These are phyloP conservation scores for Fusarium sp. DNA, from an alignment of 2,329 filamentous ascomycete genomes.

Conservation along the genomic window DNA sequence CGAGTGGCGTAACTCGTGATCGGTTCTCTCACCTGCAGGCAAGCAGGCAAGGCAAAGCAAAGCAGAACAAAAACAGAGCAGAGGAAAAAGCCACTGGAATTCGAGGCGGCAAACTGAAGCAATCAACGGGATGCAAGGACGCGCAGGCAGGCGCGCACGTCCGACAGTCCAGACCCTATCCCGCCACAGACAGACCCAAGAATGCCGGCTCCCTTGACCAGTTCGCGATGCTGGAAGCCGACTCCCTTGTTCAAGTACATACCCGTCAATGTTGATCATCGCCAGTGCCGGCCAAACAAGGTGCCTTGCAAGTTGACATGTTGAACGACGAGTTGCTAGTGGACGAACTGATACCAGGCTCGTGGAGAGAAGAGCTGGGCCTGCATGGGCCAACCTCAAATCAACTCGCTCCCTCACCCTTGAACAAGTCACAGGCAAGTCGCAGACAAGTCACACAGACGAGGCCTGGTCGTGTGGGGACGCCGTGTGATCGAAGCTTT, in stretches of 20 bases:
- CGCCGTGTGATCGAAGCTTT: conserved; percentile 39
- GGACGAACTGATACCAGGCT: conserved; percentile 28
- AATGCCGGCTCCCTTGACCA: conserved; percentile 27
- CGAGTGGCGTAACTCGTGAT: conserved; percentile 34
- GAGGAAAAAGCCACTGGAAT: conserved; percentile 29
- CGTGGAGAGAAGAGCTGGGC: conserved; percentile 15
- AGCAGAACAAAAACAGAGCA: background rate
- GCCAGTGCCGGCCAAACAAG: conserved; percentile 6
- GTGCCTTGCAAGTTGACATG: conserved; percentile 24
- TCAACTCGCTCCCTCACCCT: conserved; percentile 28
- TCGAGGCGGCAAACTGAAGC: conserved; percentile 29
- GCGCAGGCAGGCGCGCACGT: conserved; percentile 17
- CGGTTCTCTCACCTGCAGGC: conserved; percentile 8
- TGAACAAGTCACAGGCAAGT: background rate
- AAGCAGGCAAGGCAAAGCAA: background rate
- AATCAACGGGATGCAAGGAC: conserved; percentile 28
- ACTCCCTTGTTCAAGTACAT: background rate
- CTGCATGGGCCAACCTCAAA: conserved; percentile 30
- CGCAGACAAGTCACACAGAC: conserved; percentile 34
- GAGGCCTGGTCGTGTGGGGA: conserved; percentile 30
- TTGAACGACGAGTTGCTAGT: conserved; percentile 35
- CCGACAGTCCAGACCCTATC: conserved; percentile 12
- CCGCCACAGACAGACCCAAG: conserved; percentile 21
- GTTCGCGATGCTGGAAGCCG: conserved; percentile 15
- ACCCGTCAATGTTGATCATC: background rate